Percentiles rank a stretch among this genome's conserved stretches.
phyloP scores from a whole-genome alignment of 345 rosid genomes.

The Microthlaspi erraticum region DNA sequence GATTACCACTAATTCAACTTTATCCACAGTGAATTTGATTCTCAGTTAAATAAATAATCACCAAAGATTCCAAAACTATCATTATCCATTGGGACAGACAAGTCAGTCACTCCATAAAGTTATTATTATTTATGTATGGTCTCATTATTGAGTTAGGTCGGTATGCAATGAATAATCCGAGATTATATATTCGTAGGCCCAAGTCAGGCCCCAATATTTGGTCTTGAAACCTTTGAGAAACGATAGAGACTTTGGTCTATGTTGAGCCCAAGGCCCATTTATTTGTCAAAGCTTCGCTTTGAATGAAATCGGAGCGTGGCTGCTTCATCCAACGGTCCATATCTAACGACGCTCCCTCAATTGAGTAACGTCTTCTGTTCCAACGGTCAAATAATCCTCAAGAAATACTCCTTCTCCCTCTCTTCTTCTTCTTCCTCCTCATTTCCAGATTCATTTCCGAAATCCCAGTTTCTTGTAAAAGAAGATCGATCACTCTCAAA shows the following conservation, averaged over 20 bases:
- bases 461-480: constrained; percentile 3
- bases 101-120: constrained; percentile 29
- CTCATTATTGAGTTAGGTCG: constrained; percentile 14
- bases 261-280: background rate
- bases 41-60: background rate
- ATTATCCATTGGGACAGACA: constrained; percentile 32
- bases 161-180: background rate
- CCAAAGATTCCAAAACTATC: constrained; percentile 31
- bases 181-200: background rate
- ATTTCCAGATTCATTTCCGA: background rate
- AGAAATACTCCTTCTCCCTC: constrained; percentile 40
- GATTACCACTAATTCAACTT: constrained; percentile 31
- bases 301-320: constrained; percentile 75
- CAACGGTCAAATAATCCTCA: constrained; percentile 73
- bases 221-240: background rate
- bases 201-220: background rate
- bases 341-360: constrained; percentile 27
- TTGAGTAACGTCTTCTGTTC: constrained; percentile 58
- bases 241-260: background rate
- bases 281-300: constrained; percentile 16
- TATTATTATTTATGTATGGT: background rate
- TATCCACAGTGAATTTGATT: constrained; percentile 25
- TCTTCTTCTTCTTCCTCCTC: constrained; percentile 23
- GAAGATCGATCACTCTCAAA: constrained; percentile 12
- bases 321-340: constrained; percentile 39